A percentile compares a stretch with the other conserved stretches of the same genome.
Conservation (phyloP, 129 eudicot species). For the Artemisia annua region DNA sequence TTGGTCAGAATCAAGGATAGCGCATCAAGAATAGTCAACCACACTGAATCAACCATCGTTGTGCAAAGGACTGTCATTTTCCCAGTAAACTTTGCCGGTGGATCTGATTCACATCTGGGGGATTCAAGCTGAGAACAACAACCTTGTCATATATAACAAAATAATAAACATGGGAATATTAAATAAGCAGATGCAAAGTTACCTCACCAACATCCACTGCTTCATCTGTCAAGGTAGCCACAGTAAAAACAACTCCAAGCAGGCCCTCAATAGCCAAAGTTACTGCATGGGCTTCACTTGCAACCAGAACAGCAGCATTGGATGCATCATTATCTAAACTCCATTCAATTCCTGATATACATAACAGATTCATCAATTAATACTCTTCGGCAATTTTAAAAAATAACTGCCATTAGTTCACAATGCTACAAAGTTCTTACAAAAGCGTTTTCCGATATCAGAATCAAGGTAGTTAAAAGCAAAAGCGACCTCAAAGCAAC, state of each 20-base stretch:
- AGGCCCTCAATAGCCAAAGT: constrained; percentile 98
- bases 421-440: no score
- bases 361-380: constrained; percentile 10
- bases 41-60: constrained; percentile 88
- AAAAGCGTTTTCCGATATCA: no score
- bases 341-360: constrained; percentile 88
- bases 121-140: constrained; percentile 75
- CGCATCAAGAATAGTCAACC: constrained; percentile 95
- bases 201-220: constrained; percentile 99
- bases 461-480: no score
- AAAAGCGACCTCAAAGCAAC: no score
- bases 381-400: neutral
- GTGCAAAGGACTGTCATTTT: constrained; percentile 74
- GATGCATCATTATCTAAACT: constrained; percentile 99
- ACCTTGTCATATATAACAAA: constrained; percentile 20
- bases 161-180: neutral
- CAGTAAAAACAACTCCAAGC: constrained; percentile 92
- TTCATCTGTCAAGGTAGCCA: constrained; percentile 98
- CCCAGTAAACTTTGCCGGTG: constrained; percentile 60
- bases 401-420: neutral
- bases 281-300: constrained; percentile 99
- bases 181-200: constrained; percentile 26
- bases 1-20: constrained; percentile 84
- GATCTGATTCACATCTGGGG: constrained; percentile 76
- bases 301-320: constrained; percentile 95